Percentiles rank a stretch among this genome's conserved stretches.
These are phyloP conservation scores for Lasiodiplodia gonubiensis DNA, from an alignment of 2,329 filamentous ascomycete species.

Conservation along the genomic window DNA sequence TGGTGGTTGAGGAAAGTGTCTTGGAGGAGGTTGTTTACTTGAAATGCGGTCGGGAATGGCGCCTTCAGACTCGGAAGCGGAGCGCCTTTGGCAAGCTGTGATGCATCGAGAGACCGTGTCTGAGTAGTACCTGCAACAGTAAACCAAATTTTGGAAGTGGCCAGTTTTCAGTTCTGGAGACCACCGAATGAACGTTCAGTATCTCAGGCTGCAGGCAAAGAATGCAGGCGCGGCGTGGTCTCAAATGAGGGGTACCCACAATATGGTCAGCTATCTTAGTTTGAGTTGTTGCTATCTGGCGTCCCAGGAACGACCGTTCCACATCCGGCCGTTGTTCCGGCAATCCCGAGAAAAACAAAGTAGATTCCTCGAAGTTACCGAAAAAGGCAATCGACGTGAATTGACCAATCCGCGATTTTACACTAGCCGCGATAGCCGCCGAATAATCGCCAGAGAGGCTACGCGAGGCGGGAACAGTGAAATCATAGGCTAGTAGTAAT, in stretches of 20 bases:
- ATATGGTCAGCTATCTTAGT: neutral
- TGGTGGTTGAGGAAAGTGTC: neutral
- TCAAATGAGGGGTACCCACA: neutral
- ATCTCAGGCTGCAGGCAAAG: neutral
- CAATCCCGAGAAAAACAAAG: neutral
- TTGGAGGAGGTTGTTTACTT: neutral
- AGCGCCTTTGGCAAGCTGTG: neutral
- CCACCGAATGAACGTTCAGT: neutral
- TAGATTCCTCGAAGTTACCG: neutral
- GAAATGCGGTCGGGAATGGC: neutral
- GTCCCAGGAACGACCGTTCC: neutral
- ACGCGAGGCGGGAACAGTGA: neutral
- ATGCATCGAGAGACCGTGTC: neutral
- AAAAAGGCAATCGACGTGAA: neutral
- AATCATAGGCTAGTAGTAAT: neutral
- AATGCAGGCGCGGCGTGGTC: neutral
- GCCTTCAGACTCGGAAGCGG: neutral
- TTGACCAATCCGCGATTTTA: neutral
- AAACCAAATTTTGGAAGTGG: neutral
- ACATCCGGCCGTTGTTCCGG: neutral
- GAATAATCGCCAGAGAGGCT: neutral
- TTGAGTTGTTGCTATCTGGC: neutral
- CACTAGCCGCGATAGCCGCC: constrained; percentile 16
- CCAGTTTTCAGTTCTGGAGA: neutral
- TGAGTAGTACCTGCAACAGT: neutral